Conservation (phyloP, 2,329 filamentous ascomycete species). For the Pestalotiopsis sp. region DNA sequence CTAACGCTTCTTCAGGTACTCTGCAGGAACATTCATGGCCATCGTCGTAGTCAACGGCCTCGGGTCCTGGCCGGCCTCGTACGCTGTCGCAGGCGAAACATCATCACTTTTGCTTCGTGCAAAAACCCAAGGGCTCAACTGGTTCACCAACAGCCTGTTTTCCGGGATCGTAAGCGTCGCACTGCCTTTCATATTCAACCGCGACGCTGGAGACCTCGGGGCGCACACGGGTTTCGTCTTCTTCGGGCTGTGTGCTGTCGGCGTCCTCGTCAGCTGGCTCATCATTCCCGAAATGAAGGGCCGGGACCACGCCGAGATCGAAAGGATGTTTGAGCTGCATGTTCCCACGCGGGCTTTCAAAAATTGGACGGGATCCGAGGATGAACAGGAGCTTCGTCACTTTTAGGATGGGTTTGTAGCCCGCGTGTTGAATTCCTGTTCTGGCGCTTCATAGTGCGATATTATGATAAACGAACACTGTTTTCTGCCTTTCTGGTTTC, state of each 20-base stretch:
- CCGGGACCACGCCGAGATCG: slow-evolving; percentile 49
- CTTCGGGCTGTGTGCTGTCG: slow-evolving; percentile 37
- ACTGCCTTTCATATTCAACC: slow-evolving; percentile 54
- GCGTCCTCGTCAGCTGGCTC: slow-evolving; percentile 42
- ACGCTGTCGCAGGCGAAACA: slow-evolving; percentile 36
- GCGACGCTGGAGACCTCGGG: slow-evolving; percentile 38
- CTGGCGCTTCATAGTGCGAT: not conserved
- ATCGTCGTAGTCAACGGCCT: slow-evolving; percentile 36
- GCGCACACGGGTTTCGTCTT: slow-evolving; percentile 45
- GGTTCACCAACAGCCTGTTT: not conserved
- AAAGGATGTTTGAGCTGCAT: slow-evolving; percentile 38
- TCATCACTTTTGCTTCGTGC: slow-evolving; percentile 38
- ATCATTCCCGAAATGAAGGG: slow-evolving; percentile 58
- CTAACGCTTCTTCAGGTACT: not conserved
- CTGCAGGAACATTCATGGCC: slow-evolving; percentile 42
- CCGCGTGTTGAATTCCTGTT: not conserved
- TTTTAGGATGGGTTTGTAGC: not conserved
- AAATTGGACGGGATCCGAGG: slow-evolving; percentile 3
- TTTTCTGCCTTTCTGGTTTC: not conserved
- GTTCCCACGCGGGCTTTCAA: slow-evolving; percentile 31
- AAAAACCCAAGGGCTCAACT: slow-evolving; percentile 38
- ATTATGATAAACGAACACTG: not conserved
- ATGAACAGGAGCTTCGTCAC: not conserved
- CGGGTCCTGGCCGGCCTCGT: slow-evolving; percentile 30
- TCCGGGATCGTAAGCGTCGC: slow-evolving; percentile 42